phyloP scores from a whole-genome alignment of 2,329 filamentous ascomycete genomes.

The Coniochaeta hoffmannii region DNA sequence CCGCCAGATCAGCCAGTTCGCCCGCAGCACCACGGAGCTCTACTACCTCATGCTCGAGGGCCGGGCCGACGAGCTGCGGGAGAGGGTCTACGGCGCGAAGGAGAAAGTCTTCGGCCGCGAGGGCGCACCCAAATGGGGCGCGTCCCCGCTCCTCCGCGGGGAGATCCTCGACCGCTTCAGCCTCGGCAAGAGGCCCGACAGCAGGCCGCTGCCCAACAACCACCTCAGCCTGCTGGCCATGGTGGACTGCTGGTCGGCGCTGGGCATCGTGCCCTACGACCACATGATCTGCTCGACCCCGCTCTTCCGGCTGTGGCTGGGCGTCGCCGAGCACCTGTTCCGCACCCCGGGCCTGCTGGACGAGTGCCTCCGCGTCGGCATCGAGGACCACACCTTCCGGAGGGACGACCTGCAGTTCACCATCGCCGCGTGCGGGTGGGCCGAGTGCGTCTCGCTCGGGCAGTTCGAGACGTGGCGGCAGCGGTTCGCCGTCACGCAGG shows the following conservation, averaged over 20 bases:
- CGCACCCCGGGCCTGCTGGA: constrained; percentile 73
- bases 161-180: constrained; percentile 85
- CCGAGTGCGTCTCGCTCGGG: constrained; percentile 82
- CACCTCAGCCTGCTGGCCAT: constrained; percentile 91
- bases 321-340: constrained; percentile 95
- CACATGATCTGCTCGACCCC: constrained; percentile 99
- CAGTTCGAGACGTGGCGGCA: constrained; percentile 91
- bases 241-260: constrained; percentile 95
- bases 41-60: constrained; percentile 97
- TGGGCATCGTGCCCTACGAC: constrained; percentile 92
- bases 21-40: constrained; percentile 81
- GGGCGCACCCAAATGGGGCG: constrained; percentile 52
- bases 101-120: constrained; percentile 71
- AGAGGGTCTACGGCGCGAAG: constrained; percentile 56
- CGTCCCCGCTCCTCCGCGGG: constrained; percentile 67
- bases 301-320: constrained; percentile 91
- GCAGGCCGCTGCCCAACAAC: constrained; percentile 68
- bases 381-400: constrained; percentile 87
- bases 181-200: constrained; percentile 53
- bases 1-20: constrained; percentile 91
- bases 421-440: constrained; percentile 93
- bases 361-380: constrained; percentile 75
- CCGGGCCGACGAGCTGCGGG: constrained; percentile 64
- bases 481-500: constrained; percentile 83
- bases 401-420: constrained; percentile 96